Percentiles rank a stretch among this genome's conserved stretches.
These are phyloP conservation scores for Schwanniomyces sp. DNA, from an alignment of 805 yeast species.

Conservation along the genomic window DNA sequence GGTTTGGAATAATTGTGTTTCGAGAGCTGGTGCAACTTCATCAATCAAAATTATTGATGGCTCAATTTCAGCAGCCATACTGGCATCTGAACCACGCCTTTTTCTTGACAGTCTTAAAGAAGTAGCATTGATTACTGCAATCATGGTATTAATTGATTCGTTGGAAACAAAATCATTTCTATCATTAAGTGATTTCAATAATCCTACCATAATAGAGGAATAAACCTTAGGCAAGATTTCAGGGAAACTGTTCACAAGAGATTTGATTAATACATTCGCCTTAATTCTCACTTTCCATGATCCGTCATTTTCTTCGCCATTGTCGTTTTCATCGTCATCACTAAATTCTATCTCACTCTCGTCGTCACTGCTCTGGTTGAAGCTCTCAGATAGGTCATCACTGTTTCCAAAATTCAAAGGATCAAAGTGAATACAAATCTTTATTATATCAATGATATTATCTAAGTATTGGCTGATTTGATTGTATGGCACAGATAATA, in stretches of 20 bases:
- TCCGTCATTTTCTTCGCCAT: slow-evolving; percentile 42
- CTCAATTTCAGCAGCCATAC: slow-evolving; percentile 31
- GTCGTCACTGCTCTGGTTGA: slow-evolving; percentile 18
- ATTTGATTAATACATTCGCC: slow-evolving; percentile 43
- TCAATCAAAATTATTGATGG: slow-evolving; percentile 16
- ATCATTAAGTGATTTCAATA: slow-evolving; percentile 41
- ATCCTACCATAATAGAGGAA: slow-evolving; percentile 21
- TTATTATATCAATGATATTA: slow-evolving; percentile 16
- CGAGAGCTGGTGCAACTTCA: slow-evolving; percentile 15
- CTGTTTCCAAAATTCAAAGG: slow-evolving; percentile 34
- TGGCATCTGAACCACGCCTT: slow-evolving; percentile 33
- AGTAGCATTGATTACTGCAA: slow-evolving; percentile 34
- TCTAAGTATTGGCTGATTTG: slow-evolving; percentile 10
- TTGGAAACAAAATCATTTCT: slow-evolving; percentile 49
- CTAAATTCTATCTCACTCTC: slow-evolving; percentile 37
- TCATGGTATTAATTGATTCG: slow-evolving; percentile 48
- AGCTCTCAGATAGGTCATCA: slow-evolving; percentile 18
- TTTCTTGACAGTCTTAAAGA: slow-evolving; percentile 6
- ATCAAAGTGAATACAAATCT: slow-evolving; percentile 27
- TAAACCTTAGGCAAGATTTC: slow-evolving; percentile 32
- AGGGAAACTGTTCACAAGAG: slow-evolving; percentile 35
- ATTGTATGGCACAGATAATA: slow-evolving; percentile 14
- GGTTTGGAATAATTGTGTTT: slow-evolving; percentile 25
- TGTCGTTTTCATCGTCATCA: slow-evolving; percentile 52
- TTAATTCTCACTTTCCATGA: slow-evolving; percentile 63